Base-by-base conservation (phyloP, 495 filamentous ascomycete genomes). In the Schizothecium vesticola region DNA sequence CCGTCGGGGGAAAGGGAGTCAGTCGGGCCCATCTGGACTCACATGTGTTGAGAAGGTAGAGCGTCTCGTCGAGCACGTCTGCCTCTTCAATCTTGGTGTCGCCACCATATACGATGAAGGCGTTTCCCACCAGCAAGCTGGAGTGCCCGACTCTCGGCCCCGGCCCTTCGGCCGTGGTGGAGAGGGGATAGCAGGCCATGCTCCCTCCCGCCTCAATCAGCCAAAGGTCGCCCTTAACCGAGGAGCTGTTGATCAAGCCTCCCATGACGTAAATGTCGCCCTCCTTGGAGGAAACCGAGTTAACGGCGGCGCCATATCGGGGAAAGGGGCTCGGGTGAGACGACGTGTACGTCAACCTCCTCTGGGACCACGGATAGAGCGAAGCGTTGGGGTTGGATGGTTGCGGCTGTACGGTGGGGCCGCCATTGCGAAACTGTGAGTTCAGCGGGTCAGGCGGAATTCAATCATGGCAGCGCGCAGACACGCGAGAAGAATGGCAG, bases 11-110 rank as follows among this genome's bases (percentile, higher is more conserved):
- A 25, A 25, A 61, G 55, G 7, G 11, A 58, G 23, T 29, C 57
- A n/a, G n/a, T n/a, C n/a, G n/a, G 23, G 16, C 68, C 19, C 51
- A 56, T 6, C 11, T 16, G 36, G 16, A 69, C 93, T 78, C 86
- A 98, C 96, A 97, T 60, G 96, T 99, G 83, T 99, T 99, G 55
- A 99, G 82, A 23, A 99, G 85, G 78, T 99, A 99, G 16, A 99
- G 80, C 9, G 94, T 97, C 79, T 98, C 94, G 72, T 99, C 96
- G 63, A 99, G 77, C 31, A 91, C 82, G 78, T 99, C 96, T 7
- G 84, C 86, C 69, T 97, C 94, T 69, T 98, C 93, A 73, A 96
- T 88, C 80, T 98, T 98, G 25, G 96, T 99, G 77, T 99, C 96
- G 73, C 96, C 96, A 26, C 96, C 96, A 77, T 97, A 99, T 16